Percentiles rank a stretch among this genome's conserved stretches.
phyloP scores from a whole-genome alignment of 495 filamentous ascomycete species.

The Aspergillus nidulans region DNA sequence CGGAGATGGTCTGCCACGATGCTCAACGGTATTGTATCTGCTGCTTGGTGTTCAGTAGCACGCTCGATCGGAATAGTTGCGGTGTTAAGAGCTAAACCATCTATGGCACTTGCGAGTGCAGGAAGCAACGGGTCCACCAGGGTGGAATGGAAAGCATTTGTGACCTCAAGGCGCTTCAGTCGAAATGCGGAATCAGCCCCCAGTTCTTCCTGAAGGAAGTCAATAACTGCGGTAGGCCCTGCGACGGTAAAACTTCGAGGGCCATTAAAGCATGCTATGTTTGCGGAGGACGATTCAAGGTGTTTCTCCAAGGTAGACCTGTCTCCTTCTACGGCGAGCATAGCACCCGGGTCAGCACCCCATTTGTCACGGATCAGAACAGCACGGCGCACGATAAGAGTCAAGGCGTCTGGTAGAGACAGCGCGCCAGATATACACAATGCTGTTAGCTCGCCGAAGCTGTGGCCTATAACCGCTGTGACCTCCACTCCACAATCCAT shows the following conservation, averaged over 20 bases:
- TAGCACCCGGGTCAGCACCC: conserved; percentile 45
- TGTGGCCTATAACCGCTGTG: conserved; percentile 46
- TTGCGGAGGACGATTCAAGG: neutral
- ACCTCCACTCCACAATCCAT: conserved; percentile 37
- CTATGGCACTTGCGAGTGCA: conserved; percentile 22
- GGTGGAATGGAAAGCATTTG: conserved; percentile 50
- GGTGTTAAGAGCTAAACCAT: conserved; percentile 25
- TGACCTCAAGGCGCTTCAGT: conserved; percentile 40
- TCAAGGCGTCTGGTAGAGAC: conserved; percentile 33
- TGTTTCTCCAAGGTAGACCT: conserved; percentile 1
- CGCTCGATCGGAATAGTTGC: conserved; percentile 31
- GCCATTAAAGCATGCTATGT: conserved; percentile 50
- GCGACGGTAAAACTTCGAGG: conserved; percentile 43
- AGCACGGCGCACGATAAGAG: conserved; percentile 40
- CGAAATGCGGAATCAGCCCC: conserved; percentile 16
- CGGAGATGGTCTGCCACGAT: conserved; percentile 45
- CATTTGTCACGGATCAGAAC: conserved; percentile 39
- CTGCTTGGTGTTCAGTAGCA: conserved; percentile 20
- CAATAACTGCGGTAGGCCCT: conserved; percentile 34
- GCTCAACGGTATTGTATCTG: conserved; percentile 32
- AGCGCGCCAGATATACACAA: conserved; percentile 35
- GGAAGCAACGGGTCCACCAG: conserved; percentile 38
- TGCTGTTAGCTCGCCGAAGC: conserved; percentile 46
- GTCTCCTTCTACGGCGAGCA: conserved; percentile 48
- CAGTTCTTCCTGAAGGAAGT: conserved; percentile 13